phyloP scores from a whole-genome alignment of 352 stramenopile genomes.

The Phytophthora pistaciae region DNA sequence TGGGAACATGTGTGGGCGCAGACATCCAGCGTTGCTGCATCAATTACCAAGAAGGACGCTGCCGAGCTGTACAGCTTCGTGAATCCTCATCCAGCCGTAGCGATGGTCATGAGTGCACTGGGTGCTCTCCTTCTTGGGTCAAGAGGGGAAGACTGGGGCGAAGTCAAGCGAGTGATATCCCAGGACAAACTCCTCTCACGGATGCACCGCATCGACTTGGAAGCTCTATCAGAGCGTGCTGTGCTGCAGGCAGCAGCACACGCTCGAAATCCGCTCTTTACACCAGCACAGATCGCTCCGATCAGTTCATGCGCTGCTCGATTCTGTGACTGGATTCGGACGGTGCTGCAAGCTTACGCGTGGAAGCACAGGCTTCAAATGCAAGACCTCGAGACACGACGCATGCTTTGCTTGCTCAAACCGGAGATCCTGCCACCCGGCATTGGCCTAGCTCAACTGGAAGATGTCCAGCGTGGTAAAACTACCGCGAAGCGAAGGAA shows the following conservation, averaged over 20 bases:
- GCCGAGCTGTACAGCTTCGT: conserved; percentile 87
- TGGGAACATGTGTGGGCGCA: conserved; percentile 55
- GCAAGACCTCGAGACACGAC: conserved; percentile 48
- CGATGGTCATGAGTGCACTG: conserved; percentile 77
- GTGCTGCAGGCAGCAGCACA: conserved; percentile 57
- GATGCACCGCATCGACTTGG: conserved; percentile 58
- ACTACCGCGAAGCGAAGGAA: neutral
- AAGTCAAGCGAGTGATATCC: conserved; percentile 65
- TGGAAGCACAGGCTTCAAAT: conserved; percentile 61
- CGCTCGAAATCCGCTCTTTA: conserved; percentile 76
- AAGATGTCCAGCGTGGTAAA: conserved; percentile 7
- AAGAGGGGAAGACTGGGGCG: conserved; percentile 42
- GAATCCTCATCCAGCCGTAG: conserved; percentile 77
- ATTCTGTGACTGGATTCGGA: conserved; percentile 91
- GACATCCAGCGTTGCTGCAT: conserved; percentile 28
- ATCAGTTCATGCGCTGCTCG: conserved; percentile 89
- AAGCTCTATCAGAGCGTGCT: conserved; percentile 36
- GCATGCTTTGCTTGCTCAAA: conserved; percentile 62
- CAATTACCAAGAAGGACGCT: conserved; percentile 71
- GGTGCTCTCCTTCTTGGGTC: conserved; percentile 60
- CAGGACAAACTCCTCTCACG: conserved; percentile 73
- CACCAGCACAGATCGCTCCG: conserved; percentile 63
- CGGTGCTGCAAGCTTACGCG: conserved; percentile 70
- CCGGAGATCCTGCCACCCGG: conserved; percentile 49
- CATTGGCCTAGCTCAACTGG: conserved; percentile 20